Evolutionary conservation across 2,329 filamentous ascomycete genomes (phyloP).

Genomic region (Calonectria naviculata): DNA sequence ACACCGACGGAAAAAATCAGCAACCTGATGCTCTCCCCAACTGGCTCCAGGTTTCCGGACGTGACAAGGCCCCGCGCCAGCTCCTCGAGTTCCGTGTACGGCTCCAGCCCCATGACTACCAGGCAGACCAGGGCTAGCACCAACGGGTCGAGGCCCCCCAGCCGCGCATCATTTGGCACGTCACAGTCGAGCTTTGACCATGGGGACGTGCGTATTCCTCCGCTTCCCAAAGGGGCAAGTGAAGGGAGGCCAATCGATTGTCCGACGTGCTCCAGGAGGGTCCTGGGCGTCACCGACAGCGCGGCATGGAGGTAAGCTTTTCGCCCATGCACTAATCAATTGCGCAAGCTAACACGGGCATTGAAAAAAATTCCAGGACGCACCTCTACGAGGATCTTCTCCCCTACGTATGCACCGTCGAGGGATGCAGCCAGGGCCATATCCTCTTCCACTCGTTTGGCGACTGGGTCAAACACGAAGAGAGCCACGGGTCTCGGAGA

Average conservation of each 20-base stretch:
- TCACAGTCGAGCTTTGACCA: slow-evolving; percentile 1
- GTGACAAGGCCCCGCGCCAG: not conserved
- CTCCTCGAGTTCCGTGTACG: not conserved
- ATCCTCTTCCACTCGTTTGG: not conserved
- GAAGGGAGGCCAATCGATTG: not conserved
- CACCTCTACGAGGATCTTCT: not conserved
- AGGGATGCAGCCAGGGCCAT: not conserved
- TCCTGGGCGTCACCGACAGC: not conserved
- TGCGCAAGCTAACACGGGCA: not conserved
- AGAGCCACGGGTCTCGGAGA: not conserved
- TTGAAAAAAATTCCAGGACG: not conserved
- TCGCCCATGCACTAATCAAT: no score
- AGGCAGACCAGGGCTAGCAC: not conserved
- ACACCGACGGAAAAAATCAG: not conserved
- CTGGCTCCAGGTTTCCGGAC: not conserved
- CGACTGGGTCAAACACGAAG: not conserved
- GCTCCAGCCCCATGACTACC: not conserved
- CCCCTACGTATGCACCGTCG: not conserved
- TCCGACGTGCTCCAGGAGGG: not conserved
- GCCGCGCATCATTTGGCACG: not conserved
- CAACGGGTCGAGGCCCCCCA: not conserved
- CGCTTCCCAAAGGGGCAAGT: slow-evolving; percentile 1
- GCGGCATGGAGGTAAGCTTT: not conserved
- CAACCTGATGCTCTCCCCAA: not conserved
- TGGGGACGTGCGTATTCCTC: slow-evolving; percentile 3